Conservation (phyloP, 257 asterid species). For the Linderniella brevidens region DNA sequence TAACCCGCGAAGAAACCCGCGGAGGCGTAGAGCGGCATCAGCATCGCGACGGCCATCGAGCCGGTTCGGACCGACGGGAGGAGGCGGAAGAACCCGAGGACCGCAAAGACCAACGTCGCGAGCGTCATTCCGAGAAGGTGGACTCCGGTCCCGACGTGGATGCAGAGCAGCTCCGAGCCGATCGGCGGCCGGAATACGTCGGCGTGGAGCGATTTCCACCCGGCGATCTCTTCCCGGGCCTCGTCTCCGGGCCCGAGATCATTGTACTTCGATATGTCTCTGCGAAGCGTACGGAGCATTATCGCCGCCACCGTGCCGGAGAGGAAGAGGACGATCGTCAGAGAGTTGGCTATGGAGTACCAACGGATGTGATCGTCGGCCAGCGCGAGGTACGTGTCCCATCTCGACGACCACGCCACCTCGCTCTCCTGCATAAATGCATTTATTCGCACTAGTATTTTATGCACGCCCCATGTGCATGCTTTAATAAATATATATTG, state of each 20-base stretch:
- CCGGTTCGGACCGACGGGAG: constrained; percentile 76
- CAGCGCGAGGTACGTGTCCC: constrained; percentile 77
- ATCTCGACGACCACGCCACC: constrained; percentile 78
- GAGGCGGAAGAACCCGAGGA: constrained; percentile 48
- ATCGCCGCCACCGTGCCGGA: constrained; percentile 87
- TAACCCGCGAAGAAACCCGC: constrained; percentile 63
- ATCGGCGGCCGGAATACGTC: constrained; percentile 69
- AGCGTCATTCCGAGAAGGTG: constrained; percentile 50
- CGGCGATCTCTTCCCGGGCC: constrained; percentile 64
- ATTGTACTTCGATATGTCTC: constrained; percentile 61
- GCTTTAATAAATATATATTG: too few relatives aligned
- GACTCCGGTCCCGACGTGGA: constrained; percentile 56
- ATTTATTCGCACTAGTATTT: not conserved
- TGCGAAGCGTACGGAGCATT: constrained; percentile 65
- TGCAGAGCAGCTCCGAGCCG: constrained; percentile 48
- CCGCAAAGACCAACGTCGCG: constrained; percentile 62
- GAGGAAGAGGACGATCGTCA: constrained; percentile 74
- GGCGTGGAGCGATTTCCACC: constrained; percentile 67
- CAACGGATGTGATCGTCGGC: constrained; percentile 72
- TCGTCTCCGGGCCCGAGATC: constrained; percentile 77
- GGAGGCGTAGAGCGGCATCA: constrained; percentile 57
- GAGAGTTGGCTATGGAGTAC: constrained; percentile 68
- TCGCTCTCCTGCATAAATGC: constrained; percentile 41
- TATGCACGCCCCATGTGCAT: not conserved
- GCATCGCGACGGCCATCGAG: constrained; percentile 63